Base-by-base conservation (phyloP, 495 filamentous ascomycete genomes). In the Cercophora scortea region DNA sequence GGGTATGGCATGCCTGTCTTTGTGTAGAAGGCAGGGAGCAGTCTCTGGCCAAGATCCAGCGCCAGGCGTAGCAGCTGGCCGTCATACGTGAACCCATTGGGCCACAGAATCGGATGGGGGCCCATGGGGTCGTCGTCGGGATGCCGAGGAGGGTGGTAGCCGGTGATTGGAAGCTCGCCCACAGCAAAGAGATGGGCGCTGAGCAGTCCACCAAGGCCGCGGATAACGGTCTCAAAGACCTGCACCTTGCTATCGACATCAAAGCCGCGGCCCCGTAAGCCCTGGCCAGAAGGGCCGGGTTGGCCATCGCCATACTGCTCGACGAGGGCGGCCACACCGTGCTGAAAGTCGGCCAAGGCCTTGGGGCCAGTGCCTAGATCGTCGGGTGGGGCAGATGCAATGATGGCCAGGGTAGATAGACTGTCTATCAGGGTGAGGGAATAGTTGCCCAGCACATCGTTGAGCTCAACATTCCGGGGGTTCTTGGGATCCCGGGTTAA, bases 181-280 rank as follows among this genome's bases (percentile, higher is more conserved):
- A 90, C 73, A 12, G 93, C 90, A 65, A 97, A 98, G 19, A 96
- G 74, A 71, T 98, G 93, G 7, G 94, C 89, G 58, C 89, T 95
- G 43, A 98, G 72, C 33, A 98, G 70, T 17, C 93, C 93, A 15
- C 94, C 93, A 47, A 98, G 79, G 32, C 91, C 91, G 56, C 93
- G 78, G 64, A 98, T 98, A 9, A 95, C 90, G 2, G 90, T 96
- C 69, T 98, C 93, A 63, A 98, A 98, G 35, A 98, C 89, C 69
- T 98, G 89, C 8, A 98, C 93, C 68, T 96, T 96, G 67, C 90
- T 94, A 68, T 98, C 92, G 40, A 96, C 74, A 70, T 98, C 90
- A 56, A 97, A 98, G 3, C 90, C 93, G 35, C 86, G 78, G n/a
- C 78, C 82, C 54, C 88, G 76, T 56, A 79, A 75, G 8, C 91